Percentiles rank a stretch among this genome's conserved stretches.
phyloP scores from a whole-genome alignment of 2,329 filamentous ascomycete species.

The Huntiella moniliformis region DNA sequence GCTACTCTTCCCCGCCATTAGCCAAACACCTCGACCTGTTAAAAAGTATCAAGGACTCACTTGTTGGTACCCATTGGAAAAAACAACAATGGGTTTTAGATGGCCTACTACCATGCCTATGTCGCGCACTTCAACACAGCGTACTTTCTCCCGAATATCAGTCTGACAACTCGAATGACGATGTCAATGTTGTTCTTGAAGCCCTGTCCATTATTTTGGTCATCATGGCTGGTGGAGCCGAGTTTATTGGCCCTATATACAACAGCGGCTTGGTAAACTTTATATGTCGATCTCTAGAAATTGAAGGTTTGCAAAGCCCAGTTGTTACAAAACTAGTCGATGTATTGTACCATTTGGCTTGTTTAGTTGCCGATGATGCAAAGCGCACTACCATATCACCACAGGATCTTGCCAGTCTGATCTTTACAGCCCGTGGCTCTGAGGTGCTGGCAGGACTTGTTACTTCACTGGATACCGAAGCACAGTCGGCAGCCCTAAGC shows the following conservation, averaged over 20 bases:
- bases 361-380: neutral
- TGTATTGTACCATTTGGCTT: conserved; percentile 17
- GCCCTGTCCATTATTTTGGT: neutral
- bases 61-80: neutral
- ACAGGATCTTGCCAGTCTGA: neutral
- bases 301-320: conserved; percentile 41
- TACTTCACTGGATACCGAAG: conserved; percentile 26
- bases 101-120: too few relatives aligned
- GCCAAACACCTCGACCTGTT: too few relatives aligned
- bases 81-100: conserved; percentile 27
- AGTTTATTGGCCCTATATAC: conserved; percentile 59
- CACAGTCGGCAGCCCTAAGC: conserved; percentile 52
- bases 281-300: conserved; percentile 53
- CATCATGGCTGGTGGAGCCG: conserved; percentile 45
- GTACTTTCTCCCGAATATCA: conserved; percentile 1
- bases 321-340: conserved; percentile 57
- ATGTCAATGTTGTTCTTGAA: conserved; percentile 2
- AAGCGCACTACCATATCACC: conserved; percentile 1
- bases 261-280: conserved; percentile 47
- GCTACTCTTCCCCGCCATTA: too few relatives aligned
- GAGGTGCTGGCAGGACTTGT: conserved; percentile 2
- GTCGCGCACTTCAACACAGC: conserved; percentile 18
- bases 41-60: neutral
- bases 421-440: neutral
- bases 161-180: neutral